Conservation (phyloP, 306 rosid genomes). For the Lupinus albus region DNA sequence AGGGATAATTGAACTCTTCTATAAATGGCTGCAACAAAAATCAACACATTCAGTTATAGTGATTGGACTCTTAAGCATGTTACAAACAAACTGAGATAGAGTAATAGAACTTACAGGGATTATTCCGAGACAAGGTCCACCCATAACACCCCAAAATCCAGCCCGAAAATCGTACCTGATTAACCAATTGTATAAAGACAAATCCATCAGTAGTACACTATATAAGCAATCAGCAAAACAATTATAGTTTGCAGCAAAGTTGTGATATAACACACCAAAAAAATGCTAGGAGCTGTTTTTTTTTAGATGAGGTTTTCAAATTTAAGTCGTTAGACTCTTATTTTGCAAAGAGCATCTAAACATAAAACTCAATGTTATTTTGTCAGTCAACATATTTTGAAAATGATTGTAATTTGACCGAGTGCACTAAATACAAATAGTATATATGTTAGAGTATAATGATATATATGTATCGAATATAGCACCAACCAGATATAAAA, state of each 20-base stretch:
- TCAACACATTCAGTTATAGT: constrained; percentile 31
- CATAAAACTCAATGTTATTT: constrained; percentile 8
- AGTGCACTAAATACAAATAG: constrained; percentile 20
- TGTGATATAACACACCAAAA: constrained; percentile 7
- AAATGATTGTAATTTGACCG: constrained; percentile 23
- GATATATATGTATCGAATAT: constrained; percentile 12
- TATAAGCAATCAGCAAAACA: constrained; percentile 8
- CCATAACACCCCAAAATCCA: constrained; percentile 94
- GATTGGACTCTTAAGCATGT: constrained; percentile 5
- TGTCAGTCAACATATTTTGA: background rate
- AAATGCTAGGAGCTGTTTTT: background rate
- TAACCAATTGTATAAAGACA: constrained; percentile 25
- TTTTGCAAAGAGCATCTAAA: constrained; percentile 21
- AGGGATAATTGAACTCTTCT: constrained; percentile 80
- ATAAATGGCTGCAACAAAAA: constrained; percentile 81
- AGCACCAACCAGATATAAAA: constrained; percentile 34
- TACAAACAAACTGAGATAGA: constrained; percentile 14
- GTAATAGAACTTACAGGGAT: constrained; percentile 74
- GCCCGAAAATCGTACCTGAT: constrained; percentile 90
- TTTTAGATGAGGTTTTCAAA: too few relatives aligned
- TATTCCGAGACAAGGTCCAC: constrained; percentile 95
- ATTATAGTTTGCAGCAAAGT: background rate
- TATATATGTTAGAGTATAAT: background rate
- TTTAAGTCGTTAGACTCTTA: background rate
- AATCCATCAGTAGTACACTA: constrained; percentile 34